These are phyloP conservation scores for Cryptococcus sp. DNA, from an alignment of 1,284 basidiomycete species.

Conservation along the genomic window DNA sequence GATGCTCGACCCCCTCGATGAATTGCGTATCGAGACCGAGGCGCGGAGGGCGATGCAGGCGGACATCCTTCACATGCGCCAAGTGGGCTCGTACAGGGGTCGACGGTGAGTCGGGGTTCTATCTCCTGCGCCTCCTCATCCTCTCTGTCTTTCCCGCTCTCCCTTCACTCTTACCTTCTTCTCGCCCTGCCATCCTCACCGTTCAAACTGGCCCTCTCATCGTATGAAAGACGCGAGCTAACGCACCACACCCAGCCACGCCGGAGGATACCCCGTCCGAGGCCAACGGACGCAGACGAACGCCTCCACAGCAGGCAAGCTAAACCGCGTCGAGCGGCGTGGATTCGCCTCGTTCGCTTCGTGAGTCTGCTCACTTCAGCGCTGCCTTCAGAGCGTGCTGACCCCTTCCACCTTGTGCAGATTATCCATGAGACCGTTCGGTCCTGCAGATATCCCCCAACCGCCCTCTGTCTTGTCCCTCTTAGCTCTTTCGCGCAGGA, in stretches of 20 bases:
- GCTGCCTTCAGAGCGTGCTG: too few relatives aligned
- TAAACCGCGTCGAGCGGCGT: constrained; percentile 55
- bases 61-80: constrained; percentile 59
- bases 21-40: constrained; percentile 59
- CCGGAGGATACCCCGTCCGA: constrained; percentile 58
- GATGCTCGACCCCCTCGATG: constrained; percentile 51
- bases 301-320: constrained; percentile 57
- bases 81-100: constrained; percentile 59
- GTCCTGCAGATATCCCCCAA: too few relatives aligned
- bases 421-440: too few relatives aligned
- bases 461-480: too few relatives aligned
- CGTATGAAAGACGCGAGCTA: too few relatives aligned
- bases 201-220: too few relatives aligned
- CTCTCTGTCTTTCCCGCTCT: too few relatives aligned
- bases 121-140: background rate
- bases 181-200: too few relatives aligned
- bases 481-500: too few relatives aligned
- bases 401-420: too few relatives aligned
- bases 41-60: constrained; percentile 55
- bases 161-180: too few relatives aligned
- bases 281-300: constrained; percentile 61
- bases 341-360: constrained; percentile 23
- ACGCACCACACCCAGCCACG: constrained; percentile 49
- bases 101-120: constrained; percentile 38
- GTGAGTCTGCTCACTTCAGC: background rate